Conservation (phyloP, 2,329 filamentous ascomycete species). For the Trichoderma sp. region DNA sequence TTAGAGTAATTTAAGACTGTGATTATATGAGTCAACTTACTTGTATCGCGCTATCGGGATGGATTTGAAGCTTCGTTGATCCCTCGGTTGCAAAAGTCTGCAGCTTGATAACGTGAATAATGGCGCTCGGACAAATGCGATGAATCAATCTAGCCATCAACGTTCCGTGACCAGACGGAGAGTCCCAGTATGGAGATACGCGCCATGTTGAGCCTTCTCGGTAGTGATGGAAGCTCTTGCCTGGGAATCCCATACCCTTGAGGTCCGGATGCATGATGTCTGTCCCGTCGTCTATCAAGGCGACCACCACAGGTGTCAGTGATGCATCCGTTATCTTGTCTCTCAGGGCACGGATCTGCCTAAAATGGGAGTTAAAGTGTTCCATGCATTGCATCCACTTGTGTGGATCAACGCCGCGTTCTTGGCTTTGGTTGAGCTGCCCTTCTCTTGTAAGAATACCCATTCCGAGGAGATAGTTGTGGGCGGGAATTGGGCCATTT, state of each 20-base stretch:
- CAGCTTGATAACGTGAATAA: slow-evolving; percentile 6
- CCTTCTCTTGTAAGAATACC: background rate
- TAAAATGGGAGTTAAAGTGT: background rate
- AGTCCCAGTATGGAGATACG: background rate
- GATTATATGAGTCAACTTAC: background rate
- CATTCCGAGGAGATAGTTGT: background rate
- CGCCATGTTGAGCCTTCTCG: background rate
- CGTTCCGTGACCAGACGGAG: background rate
- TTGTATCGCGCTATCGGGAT: background rate
- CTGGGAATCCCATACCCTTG: background rate
- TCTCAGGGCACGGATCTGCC: background rate
- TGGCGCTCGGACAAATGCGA: background rate
- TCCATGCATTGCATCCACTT: slow-evolving; percentile 13
- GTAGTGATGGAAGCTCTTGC: background rate
- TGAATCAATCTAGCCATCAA: slow-evolving; percentile 3
- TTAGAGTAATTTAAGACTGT: background rate
- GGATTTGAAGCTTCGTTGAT: background rate
- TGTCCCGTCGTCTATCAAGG: slow-evolving; percentile 2
- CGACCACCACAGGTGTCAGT: background rate
- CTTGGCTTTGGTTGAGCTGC: background rate
- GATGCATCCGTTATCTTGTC: background rate
- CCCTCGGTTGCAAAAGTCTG: background rate
- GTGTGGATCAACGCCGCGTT: background rate
- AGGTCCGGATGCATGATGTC: background rate
- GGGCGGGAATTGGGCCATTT: background rate